Base-by-base conservation (phyloP, 1,284 basidiomycete species). In the Pseudozyma pruni region DNA sequence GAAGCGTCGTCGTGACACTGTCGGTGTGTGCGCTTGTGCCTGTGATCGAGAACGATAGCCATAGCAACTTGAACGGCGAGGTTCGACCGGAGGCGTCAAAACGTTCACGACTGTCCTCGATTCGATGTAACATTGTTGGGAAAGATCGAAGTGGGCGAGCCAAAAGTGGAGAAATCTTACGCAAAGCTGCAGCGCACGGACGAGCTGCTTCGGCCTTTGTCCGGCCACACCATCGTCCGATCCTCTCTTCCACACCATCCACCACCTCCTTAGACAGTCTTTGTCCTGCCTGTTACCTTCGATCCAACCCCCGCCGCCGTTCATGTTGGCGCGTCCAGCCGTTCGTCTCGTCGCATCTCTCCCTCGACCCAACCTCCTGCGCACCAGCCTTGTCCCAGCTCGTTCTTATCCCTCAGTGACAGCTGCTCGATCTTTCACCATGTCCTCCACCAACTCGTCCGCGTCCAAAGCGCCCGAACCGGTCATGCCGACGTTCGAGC, bases 401-500 rank as follows among this genome's bases (percentile, higher is more conserved):
- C 20, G 22, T 14, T n/a, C 22, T n/a, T 9, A 17, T 20, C 19
- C 19, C 20, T 3, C 22, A 14, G 8, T 20, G 5, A 1, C 19
- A 17, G 9, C 16, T 9, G 7, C 11, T 11, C 50, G 50, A 29
- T 1, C 13, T 1, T n/a, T 50, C 14, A 38, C 29, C 37, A 53
- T 53, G 51, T 44, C 51, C 8, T 44, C 22, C 25, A 19, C 42
- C 35, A 23, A 31, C n/a, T n/a, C n/a, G n/a, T n/a, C n/a, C n/a
- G n/a, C n/a, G n/a, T n/a, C n/a, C 35, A 29, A 37, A 6, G 42
- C 49, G 8, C 29, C 61, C 1, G 41, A 39, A 17, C 51, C 50
- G 9, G 34, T 57, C 9, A 47, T 75, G 61, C 74, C 74, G 0
- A 68, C 49, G 2, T 79, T 79, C 32, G 50, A 60, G 31, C 72